phyloP scores from a whole-genome alignment of 192 early-diverging fungal species.

The Mortierella antarctica region DNA sequence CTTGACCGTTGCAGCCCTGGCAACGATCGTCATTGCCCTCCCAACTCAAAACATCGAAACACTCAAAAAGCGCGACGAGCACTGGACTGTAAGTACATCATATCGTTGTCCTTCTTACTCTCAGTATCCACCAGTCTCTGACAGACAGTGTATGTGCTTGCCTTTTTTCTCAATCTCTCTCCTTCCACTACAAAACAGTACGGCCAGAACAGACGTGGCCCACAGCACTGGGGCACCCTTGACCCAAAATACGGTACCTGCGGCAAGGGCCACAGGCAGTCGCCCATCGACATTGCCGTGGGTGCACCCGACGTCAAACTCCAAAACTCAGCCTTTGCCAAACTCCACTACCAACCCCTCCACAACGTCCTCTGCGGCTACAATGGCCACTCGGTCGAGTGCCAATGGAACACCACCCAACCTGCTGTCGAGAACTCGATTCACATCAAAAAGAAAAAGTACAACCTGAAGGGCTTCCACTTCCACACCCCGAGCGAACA shows the following conservation, averaged over 20 bases:
- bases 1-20: conserved; percentile 9
- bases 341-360: conserved; percentile 13
- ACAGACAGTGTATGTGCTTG: background rate
- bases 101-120: no score
- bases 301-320: conserved; percentile 10
- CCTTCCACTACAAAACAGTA: conserved; percentile 9
- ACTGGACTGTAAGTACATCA: conserved; percentile 8
- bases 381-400: conserved; percentile 60
- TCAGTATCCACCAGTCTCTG: no score
- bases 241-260: conserved; percentile 32
- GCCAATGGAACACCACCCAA: conserved; percentile 13
- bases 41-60: no score
- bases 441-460: conserved; percentile 41
- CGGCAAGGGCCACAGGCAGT: conserved; percentile 54
- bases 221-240: conserved; percentile 45
- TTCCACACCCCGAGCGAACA: conserved; percentile 75
- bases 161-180: background rate
- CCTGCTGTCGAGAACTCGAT: conserved; percentile 14
- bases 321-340: conserved; percentile 1
- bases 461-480: conserved; percentile 64
- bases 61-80: background rate
- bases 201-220: conserved; percentile 17
- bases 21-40: background rate
- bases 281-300: conserved; percentile 61
- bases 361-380: conserved; percentile 30